Percentiles rank a stretch among this genome's conserved stretches.
Conservation (phyloP, 768 basidiomycete genomes). For the Collybia mongolica region DNA sequence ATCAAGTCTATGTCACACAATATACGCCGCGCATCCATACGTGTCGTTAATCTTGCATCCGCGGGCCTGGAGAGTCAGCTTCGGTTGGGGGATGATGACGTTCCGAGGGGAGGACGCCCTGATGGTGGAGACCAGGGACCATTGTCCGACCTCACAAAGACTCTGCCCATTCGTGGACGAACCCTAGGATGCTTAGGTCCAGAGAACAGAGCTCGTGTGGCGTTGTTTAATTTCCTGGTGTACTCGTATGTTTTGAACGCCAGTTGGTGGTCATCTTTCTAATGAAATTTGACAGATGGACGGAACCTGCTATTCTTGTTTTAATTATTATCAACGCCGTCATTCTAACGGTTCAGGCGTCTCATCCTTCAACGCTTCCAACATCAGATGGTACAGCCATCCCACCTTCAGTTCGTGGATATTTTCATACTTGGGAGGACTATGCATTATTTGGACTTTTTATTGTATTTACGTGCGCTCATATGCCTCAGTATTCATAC, state of each 20-base stretch:
- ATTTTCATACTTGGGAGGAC: slow-evolving; percentile 91
- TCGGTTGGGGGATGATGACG: slow-evolving; percentile 48
- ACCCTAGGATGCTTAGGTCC: slow-evolving; percentile 79
- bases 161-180: slow-evolving; percentile 65
- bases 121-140: slow-evolving; percentile 32
- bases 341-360: slow-evolving; percentile 78
- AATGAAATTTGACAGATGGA: slow-evolving; percentile 51
- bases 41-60: slow-evolving; percentile 80
- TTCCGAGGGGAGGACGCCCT: slow-evolving; percentile 18
- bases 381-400: slow-evolving; percentile 36
- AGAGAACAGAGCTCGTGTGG: slow-evolving; percentile 58
- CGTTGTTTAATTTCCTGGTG: slow-evolving; percentile 67
- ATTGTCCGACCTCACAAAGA: slow-evolving; percentile 40
- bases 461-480: slow-evolving; percentile 75
- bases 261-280: neutral
- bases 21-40: slow-evolving; percentile 63
- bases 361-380: slow-evolving; percentile 56
- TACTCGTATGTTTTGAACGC: slow-evolving; percentile 55
- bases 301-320: slow-evolving; percentile 81
- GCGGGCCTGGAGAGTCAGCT: slow-evolving; percentile 60
- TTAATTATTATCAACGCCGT: slow-evolving; percentile 85
- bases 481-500: neutral
- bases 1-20: slow-evolving; percentile 57
- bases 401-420: slow-evolving; percentile 54
- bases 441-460: slow-evolving; percentile 83